Base-by-base conservation (phyloP, 257 asterid species). In the Scutellaria baicalensis region DNA sequence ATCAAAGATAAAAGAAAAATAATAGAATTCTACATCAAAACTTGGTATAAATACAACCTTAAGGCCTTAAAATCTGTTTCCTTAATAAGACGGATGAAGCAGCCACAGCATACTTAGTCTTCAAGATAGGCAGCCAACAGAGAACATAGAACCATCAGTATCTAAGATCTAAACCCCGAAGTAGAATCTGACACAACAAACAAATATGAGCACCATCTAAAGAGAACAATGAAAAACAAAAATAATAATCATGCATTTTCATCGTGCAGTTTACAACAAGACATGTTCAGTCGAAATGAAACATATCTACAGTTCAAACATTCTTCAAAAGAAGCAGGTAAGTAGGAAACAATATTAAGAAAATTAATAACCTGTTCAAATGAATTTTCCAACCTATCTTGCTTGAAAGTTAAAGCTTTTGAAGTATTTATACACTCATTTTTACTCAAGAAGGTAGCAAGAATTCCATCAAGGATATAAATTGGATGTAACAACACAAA, bases 131-230 rank as follows among this genome's bases (percentile, higher is more conserved):
- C 51, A 66, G 54, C 73, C 70, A 68, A 42, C 50, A 67, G 36
- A 40, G 55, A 66, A 61, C 68, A 40, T 49, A 27, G 18, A 70
- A 50, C 50, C 62, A 71, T 36, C 20, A 39, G 52, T 60, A 59
- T 12, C 14, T 2, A 48, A 38, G 18, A 43, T 9, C 27, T 55
- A 21, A 52, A 50, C 54, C 59, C 45, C 21, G 18, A 35, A n/a
- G n/a, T 13, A 58, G 36, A 69, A 56, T 20, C 72, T 73, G 51
- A 43, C 43, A 72, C 27, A 68, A 59, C 44, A 72, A 57, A 64
- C 68, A 58, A 14, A 59, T 63, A 63, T 44, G 66, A 70, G 35
- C 14, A 59, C 43, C 31, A 23, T 67, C 70, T 13, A n/a, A 16
- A 70, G 44, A 42, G 14, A 58, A 6, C 18, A 13, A 42, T 48